Evolutionary conservation across 2,329 filamentous ascomycete species (phyloP).

Genomic region (Botrytis fabae): DNA sequence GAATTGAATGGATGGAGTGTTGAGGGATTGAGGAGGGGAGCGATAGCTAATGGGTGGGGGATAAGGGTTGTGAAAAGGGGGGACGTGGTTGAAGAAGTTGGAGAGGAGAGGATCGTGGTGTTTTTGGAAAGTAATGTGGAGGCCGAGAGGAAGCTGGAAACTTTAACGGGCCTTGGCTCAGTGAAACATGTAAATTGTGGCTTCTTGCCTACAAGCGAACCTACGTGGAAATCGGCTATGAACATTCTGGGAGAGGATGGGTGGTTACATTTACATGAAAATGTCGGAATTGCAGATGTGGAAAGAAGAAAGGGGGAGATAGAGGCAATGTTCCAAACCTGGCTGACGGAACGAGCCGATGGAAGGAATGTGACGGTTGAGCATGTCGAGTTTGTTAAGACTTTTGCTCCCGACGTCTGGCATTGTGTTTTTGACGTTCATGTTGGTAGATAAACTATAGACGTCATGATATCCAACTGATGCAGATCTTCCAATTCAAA

Average conservation of each 20-base stretch:
- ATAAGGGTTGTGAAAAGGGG: slow-evolving; percentile 53
- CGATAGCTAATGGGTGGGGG: slow-evolving; percentile 65
- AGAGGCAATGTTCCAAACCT: slow-evolving; percentile 27
- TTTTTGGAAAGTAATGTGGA: slow-evolving; percentile 69
- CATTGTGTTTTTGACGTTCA: slow-evolving; percentile 68
- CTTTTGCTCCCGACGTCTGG: slow-evolving; percentile 68
- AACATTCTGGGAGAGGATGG: slow-evolving; percentile 46
- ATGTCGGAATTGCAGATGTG: slow-evolving; percentile 58
- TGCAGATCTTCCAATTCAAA: background rate
- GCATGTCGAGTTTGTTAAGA: slow-evolving; percentile 67
- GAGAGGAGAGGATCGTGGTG: slow-evolving; percentile 59
- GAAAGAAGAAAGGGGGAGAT: slow-evolving; percentile 40
- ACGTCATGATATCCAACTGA: background rate
- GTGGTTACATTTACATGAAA: slow-evolving; percentile 68
- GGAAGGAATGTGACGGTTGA: slow-evolving; percentile 44
- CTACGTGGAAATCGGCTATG: slow-evolving; percentile 55
- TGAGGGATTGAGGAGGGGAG: slow-evolving; percentile 77
- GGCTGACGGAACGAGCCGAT: slow-evolving; percentile 26
- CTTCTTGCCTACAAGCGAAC: slow-evolving; percentile 58
- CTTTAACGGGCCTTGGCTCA: slow-evolving; percentile 41
- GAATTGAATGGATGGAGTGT: slow-evolving; percentile 88
- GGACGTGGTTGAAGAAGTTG: slow-evolving; percentile 42
- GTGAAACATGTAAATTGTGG: slow-evolving; percentile 63
- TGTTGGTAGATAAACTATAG: slow-evolving; percentile 21
- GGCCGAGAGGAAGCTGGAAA: slow-evolving; percentile 35